Evolutionary conservation across 352 stramenopile species (phyloP), one percentile per base, ranked within the genome.

Genomic region (Saprolegnia parasitica): DNA sequence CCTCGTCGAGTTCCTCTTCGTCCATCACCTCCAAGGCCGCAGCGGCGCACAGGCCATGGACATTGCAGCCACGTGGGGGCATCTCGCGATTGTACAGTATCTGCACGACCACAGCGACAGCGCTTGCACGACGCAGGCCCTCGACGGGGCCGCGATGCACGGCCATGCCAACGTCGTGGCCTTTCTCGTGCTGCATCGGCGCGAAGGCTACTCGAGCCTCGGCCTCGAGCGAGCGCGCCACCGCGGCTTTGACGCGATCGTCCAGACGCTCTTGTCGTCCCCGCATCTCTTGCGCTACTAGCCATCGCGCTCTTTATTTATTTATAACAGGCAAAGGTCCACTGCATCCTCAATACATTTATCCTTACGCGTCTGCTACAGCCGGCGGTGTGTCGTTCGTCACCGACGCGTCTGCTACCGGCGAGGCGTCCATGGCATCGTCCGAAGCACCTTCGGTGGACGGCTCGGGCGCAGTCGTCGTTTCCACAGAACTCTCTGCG

Each of bases 21-120:
- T 4, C 45, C 23, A 58, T 21, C 8, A 9, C 8, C 13, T 29
- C 5, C 62, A 70, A 52, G 63, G 63, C 35, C 35, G 45, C 11
- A 70, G 63, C 39, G 63, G 63, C 13, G 21, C 18, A 0, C 63
- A 70, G 37, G 68, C 68, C 6, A 62, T 73, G 46, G 68, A 73
- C 39, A 10, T 57, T 4, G 68, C 68, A 5, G 60, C 68, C 24
- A 60, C 58, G 5, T 42, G 54, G n/a, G 68, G 68, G 13, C 68
- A 73, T 67, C 11, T 70, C 39, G 52, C 54, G 23, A 35, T 73
- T 55, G 68, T 73, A 10, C 26, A 8, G 16, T 73, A 37, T 39
- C 35, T 73, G 1, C 57, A 73, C 29, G 54, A 29, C 13, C 57
- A 70, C 60, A 58, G 54, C 18, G n/a, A 13, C 8, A 29, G 21